Evolutionary conservation across 2,329 filamentous ascomycete genomes (phyloP).

Genomic region (Dendrostoma leiphaemia): DNA sequence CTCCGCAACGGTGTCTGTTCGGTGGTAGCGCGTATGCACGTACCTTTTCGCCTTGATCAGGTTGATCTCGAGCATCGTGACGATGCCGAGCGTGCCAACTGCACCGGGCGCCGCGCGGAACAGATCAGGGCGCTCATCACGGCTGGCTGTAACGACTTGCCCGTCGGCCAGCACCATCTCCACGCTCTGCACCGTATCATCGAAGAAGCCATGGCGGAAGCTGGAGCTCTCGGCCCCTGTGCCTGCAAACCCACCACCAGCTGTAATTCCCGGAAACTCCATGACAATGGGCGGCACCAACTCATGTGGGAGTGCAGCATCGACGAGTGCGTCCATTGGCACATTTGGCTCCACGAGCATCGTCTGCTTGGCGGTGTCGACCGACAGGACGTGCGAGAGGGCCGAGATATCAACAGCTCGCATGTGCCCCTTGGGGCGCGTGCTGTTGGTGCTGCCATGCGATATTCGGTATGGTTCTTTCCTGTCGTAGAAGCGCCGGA

Average conservation of each 20-base stretch:
- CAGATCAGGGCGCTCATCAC: slow-evolving; percentile 45
- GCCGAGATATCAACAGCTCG: slow-evolving; percentile 63
- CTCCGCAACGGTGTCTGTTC: slow-evolving; percentile 47
- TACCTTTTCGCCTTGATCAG: slow-evolving; percentile 59
- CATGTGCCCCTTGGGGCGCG: slow-evolving; percentile 54
- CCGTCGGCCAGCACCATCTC: slow-evolving; percentile 71
- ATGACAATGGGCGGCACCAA: slow-evolving; percentile 71
- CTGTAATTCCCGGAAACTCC: slow-evolving; percentile 76
- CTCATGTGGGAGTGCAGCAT: slow-evolving; percentile 60
- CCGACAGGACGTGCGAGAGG: slow-evolving; percentile 61
- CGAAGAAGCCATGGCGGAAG: slow-evolving; percentile 71
- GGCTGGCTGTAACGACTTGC: slow-evolving; percentile 53
- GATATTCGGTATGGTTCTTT: slow-evolving; percentile 67
- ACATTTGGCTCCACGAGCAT: slow-evolving; percentile 75
- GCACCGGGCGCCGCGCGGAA: slow-evolving; percentile 66
- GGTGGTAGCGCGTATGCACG: slow-evolving; percentile 62
- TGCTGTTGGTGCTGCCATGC: slow-evolving; percentile 77
- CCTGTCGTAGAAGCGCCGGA: slow-evolving; percentile 46
- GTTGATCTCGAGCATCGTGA: slow-evolving; percentile 64
- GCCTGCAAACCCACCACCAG: slow-evolving; percentile 68
- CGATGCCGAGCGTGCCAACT: slow-evolving; percentile 66
- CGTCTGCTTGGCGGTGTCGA: slow-evolving; percentile 53
- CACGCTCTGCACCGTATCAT: slow-evolving; percentile 59
- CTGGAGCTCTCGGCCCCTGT: slow-evolving; percentile 69
- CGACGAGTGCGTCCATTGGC: slow-evolving; percentile 64